Conservation (phyloP, 352 stramenopile genomes). For the Phytophthora ramorum region DNA sequence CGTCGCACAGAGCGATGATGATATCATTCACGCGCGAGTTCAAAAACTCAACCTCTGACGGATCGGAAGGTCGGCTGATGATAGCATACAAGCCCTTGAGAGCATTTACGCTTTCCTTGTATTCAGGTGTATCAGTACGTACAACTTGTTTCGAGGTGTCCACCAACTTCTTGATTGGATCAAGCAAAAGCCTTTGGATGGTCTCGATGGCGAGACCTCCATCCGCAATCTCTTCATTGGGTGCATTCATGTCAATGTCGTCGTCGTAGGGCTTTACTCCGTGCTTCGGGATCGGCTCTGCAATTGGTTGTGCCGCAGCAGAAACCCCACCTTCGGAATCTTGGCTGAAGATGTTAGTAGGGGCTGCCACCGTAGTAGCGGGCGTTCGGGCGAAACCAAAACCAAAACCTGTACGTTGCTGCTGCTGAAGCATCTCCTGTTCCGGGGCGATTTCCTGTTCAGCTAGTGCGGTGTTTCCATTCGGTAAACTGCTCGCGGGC, state of each 20-base stretch:
- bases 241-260: constrained; percentile 64
- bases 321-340: constrained; percentile 10
- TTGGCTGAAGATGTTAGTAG: constrained; percentile 5
- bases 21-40: constrained; percentile 85
- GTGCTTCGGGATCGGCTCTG: constrained; percentile 35
- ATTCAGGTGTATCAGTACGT: constrained; percentile 53
- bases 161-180: constrained; percentile 70
- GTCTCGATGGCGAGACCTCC: constrained; percentile 16
- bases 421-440: constrained; percentile 20
- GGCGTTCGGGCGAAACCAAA: constrained; percentile 37
- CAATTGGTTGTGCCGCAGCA: neutral
- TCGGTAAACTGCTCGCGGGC: constrained; percentile 45
- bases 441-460: constrained; percentile 15
- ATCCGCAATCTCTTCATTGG: constrained; percentile 28
- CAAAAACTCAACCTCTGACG: constrained; percentile 72
- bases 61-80: constrained; percentile 60
- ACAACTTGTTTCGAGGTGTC: constrained; percentile 73
- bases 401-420: constrained; percentile 34
- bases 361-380: constrained; percentile 8
- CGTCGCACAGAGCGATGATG: constrained; percentile 72
- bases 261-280: constrained; percentile 47
- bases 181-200: constrained; percentile 69
- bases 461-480: constrained; percentile 18
- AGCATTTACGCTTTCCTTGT: constrained; percentile 72
- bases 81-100: constrained; percentile 86